Evolutionary conservation across 805 yeast species (phyloP).

Genomic region (Clavispora asparagi): DNA sequence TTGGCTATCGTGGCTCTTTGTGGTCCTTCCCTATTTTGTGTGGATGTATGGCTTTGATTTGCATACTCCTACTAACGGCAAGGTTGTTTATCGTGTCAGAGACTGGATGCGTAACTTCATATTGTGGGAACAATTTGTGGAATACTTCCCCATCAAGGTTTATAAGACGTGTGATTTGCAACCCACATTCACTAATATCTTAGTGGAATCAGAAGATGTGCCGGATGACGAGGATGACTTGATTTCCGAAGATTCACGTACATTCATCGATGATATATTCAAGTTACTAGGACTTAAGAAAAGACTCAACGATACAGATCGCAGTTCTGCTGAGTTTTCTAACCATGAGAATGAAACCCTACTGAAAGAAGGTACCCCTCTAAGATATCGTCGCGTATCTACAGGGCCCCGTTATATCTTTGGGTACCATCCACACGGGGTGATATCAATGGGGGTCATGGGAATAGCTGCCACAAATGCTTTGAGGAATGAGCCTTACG

Average conservation of each 20-base stretch:
- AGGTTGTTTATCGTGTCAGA: conserved; percentile 53
- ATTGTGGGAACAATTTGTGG: conserved; percentile 68
- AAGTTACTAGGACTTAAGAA: conserved; percentile 32
- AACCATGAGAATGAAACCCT: conserved; percentile 1
- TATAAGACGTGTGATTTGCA: conserved; percentile 63
- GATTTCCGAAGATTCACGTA: conserved; percentile 32
- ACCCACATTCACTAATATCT: conserved; percentile 59
- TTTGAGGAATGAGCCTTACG: conserved; percentile 38
- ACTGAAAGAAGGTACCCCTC: not conserved
- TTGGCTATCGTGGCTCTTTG: conserved; percentile 65
- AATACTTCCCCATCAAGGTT: conserved; percentile 74
- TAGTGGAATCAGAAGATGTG: conserved; percentile 19
- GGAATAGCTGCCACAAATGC: conserved; percentile 70
- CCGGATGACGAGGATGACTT: conserved; percentile 39
- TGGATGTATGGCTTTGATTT: conserved; percentile 53
- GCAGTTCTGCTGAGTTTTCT: conserved; percentile 2
- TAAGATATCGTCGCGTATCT: conserved; percentile 23
- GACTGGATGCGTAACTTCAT: conserved; percentile 49
- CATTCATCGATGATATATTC: conserved; percentile 32
- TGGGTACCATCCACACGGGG: conserved; percentile 96
- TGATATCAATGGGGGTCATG: conserved; percentile 85
- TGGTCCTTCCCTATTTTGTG: conserved; percentile 55
- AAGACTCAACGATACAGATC: conserved; percentile 28
- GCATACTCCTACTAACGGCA: conserved; percentile 72
- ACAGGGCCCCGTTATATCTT: conserved; percentile 78